Percentiles rank a stretch among this genome's conserved stretches.
These are phyloP conservation scores for Citrullus amarus DNA, from an alignment of 306 rosid genomes.

Conservation along the genomic window DNA sequence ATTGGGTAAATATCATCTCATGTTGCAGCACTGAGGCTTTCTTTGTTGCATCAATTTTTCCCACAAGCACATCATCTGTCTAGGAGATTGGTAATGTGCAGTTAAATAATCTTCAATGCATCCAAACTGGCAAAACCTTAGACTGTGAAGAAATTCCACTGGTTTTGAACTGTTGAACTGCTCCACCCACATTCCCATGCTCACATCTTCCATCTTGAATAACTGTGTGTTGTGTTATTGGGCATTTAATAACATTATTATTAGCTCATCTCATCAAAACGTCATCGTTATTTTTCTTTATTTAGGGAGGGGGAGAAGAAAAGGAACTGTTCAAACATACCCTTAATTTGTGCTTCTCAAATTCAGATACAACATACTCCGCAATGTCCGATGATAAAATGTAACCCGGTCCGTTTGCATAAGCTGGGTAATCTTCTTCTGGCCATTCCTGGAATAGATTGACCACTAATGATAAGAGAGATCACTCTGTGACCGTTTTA, in stretches of 20 bases:
- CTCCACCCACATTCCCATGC: constrained; percentile 98
- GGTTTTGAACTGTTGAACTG: constrained; percentile 52
- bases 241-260: background rate
- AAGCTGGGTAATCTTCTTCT: constrained; percentile 87
- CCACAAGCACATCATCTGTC: constrained; percentile 94
- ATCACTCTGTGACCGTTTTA: background rate
- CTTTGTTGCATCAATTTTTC: constrained; percentile 41
- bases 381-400: constrained; percentile 66
- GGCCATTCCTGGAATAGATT: constrained; percentile 65
- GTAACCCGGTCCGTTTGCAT: constrained; percentile 94
- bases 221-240: constrained; percentile 52
- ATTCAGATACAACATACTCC: constrained; percentile 47
- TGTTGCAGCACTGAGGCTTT: constrained; percentile 79
- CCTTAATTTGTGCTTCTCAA: constrained; percentile 54
- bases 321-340: constrained; percentile 23
- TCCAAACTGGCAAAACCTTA: constrained; percentile 76
- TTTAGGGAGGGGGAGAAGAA: background rate
- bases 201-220: constrained; percentile 96
- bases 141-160: constrained; percentile 57
- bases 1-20: constrained; percentile 44
- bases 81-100: constrained; percentile 86
- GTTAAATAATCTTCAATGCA: constrained; percentile 75
- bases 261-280: background rate
- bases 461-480: background rate
- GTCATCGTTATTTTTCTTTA: background rate